Base-by-base conservation (phyloP, 352 stramenopile genomes). In the Pythium aphanidermatum region DNA sequence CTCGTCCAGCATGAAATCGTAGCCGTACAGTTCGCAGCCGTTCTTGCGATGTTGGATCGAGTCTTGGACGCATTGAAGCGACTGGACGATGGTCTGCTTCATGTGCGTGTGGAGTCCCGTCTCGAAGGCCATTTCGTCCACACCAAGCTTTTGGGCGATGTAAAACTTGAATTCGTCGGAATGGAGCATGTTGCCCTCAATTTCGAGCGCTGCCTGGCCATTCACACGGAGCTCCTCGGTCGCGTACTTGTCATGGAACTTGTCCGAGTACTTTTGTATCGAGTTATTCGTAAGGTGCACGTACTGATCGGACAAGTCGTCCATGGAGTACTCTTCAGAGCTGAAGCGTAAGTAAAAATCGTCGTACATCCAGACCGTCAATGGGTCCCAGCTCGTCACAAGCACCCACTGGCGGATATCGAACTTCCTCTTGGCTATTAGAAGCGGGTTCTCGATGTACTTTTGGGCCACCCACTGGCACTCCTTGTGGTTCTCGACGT, bases 271-370 rank as follows among this genome's bases (percentile, higher is more conserved):
- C 68, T 97, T 97, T 53, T 89, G 79, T 55, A 97, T 96, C 35
- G 70, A 94, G 69, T 97, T 97, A 67, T 97, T 97, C 25, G 91
- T 95, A 28, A 97, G 55, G 59, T 97, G 91, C 38, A 97, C 80
- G 70, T 92, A 96, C 47, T 76, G 65, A 55, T 97, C 88, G 11
- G 56, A 75, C 36, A 91, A 46, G 51, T 93, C 74, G n/a, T 86
- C 65, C 45, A 73, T 81, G 29, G 74, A 78, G 59, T 86, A 90
- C 42, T 79, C 74, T 36, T 94, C 81, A 1, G 86, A 91, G 37
- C 75, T 88, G 54, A 97, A 97, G 16, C 89, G 83, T 46, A 95
- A 54, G 59, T 97, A 98, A 63, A 82, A 97, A 57, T 96, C 68
- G 24, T 87, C 57, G 56, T 96, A 92, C 50, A 95, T 96, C 70